Conservation (phyloP, 257 asterid species). For the Striga asiatica region DNA sequence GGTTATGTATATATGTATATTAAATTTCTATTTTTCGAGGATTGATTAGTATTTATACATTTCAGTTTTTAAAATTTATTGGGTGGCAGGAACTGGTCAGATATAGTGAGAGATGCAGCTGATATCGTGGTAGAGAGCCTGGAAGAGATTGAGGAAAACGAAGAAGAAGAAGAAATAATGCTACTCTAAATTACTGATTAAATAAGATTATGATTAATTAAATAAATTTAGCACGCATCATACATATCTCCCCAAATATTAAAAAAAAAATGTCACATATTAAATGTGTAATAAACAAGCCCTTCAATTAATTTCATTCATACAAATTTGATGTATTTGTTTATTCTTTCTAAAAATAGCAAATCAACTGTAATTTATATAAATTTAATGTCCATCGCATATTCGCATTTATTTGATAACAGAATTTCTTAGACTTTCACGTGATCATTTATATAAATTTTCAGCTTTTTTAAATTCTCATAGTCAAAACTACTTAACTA, state of each 20-base stretch:
- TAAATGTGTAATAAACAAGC: background rate
- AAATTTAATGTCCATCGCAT: too few relatives aligned
- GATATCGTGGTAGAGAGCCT: slow-evolving; percentile 38
- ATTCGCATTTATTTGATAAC: too few relatives aligned
- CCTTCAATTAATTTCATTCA: background rate
- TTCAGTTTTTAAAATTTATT: background rate
- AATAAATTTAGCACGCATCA: too few relatives aligned
- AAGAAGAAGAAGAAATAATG: slow-evolving; percentile 11
- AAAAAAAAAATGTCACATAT: too few relatives aligned
- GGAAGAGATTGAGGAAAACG: slow-evolving; percentile 28
- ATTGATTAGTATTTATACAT: background rate
- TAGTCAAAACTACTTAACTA: too few relatives aligned
- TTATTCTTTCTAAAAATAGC: background rate
- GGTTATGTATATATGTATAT: too few relatives aligned
- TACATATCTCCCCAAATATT: too few relatives aligned
- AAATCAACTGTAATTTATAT: background rate
- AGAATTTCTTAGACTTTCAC: too few relatives aligned
- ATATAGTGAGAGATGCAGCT: slow-evolving; percentile 30
- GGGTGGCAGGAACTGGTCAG: slow-evolving; percentile 39
- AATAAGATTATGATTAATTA: background rate
- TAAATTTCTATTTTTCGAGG: too few relatives aligned
- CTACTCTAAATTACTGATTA: too few relatives aligned
- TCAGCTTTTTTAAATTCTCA: too few relatives aligned
- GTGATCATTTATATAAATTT: background rate
- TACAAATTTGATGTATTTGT: background rate